Evolutionary conservation across 2,329 filamentous ascomycete genomes (phyloP).

Genomic region (Alternaria triticina): DNA sequence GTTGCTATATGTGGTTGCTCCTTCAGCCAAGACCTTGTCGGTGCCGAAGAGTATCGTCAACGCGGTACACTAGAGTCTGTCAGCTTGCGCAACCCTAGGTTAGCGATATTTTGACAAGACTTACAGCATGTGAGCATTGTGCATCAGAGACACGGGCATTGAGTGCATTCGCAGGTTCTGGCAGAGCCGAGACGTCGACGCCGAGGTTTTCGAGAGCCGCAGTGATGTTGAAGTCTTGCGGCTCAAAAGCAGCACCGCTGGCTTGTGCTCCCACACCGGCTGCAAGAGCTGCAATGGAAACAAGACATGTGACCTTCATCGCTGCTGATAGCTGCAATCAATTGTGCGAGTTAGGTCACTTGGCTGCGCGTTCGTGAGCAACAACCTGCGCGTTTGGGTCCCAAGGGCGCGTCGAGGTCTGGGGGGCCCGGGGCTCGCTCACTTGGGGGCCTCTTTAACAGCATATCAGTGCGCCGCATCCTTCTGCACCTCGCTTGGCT

Average conservation of each 20-base stretch:
- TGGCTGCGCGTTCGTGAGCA: background rate
- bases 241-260: background rate
- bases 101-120: background rate
- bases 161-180: background rate
- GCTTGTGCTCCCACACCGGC: background rate
- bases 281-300: background rate
- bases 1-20: constrained; percentile 8
- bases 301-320: background rate
- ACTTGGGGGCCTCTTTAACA: background rate
- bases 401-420: background rate
- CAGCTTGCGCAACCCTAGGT: background rate
- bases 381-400: background rate
- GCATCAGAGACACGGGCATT: background rate
- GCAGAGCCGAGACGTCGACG: constrained; percentile 1
- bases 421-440: background rate
- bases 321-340: background rate
- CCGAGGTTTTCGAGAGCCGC: background rate
- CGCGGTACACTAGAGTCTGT: constrained; percentile 18
- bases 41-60: constrained; percentile 20
- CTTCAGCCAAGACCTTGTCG: constrained; percentile 10
- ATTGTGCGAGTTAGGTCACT: background rate
- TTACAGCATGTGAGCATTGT: background rate
- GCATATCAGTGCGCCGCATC: background rate
- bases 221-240: constrained; percentile 5
- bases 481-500: background rate